Conservation (phyloP, 192 early-diverging fungal genomes). For the Mortierella antarctica region DNA sequence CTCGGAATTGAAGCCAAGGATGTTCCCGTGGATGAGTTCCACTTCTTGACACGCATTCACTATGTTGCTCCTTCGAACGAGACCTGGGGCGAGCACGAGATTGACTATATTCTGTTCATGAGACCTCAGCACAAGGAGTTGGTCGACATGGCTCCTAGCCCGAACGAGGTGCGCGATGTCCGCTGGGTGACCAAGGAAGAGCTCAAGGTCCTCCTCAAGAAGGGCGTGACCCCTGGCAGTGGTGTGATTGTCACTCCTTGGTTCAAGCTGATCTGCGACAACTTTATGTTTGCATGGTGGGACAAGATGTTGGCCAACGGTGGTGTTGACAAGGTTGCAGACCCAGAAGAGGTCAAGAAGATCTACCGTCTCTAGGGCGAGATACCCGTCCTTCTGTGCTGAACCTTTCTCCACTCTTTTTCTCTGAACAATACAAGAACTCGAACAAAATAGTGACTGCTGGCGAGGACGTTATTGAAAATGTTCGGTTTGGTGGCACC, state of each 20-base stretch:
- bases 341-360: constrained; percentile 30
- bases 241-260: constrained; percentile 84
- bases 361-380: constrained; percentile 42
- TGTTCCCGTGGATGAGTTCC: constrained; percentile 85
- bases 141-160: constrained; percentile 80
- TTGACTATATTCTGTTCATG: constrained; percentile 96
- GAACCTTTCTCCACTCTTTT: background rate
- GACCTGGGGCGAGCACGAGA: constrained; percentile 98
- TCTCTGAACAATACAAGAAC: background rate
- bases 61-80: constrained; percentile 96
- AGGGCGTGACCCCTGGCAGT: constrained; percentile 33
- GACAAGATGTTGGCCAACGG: constrained; percentile 66
- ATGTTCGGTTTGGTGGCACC: constrained; percentile 10
- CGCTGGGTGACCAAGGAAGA: constrained; percentile 88
- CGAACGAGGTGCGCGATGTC: constrained; percentile 90
- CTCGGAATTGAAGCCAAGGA: constrained; percentile 86
- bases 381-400: background rate
- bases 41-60: constrained; percentile 95
- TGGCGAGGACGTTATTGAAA: background rate
- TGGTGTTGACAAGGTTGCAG: constrained; percentile 44
- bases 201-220: constrained; percentile 59
- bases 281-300: constrained; percentile 98
- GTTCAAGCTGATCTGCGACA: constrained; percentile 93
- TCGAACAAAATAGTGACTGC: background rate
- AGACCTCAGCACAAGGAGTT: constrained; percentile 67